Percentiles rank a stretch among this genome's conserved stretches.
Conservation (phyloP, 352 stramenopile genomes). For the Phytophthora meadii region DNA sequence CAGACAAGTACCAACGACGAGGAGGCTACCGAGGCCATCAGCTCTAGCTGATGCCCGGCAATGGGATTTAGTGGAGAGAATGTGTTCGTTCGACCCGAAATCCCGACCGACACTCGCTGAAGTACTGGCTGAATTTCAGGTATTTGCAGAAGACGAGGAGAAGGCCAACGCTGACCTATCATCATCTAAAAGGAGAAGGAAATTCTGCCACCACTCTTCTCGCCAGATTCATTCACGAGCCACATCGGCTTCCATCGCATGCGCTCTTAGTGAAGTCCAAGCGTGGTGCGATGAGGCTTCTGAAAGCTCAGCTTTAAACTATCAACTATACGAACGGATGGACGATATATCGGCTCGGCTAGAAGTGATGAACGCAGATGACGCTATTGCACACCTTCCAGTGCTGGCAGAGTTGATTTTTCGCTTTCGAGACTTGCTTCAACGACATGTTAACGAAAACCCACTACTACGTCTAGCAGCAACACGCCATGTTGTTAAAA, state of each 20-base stretch:
- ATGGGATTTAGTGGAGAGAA: constrained; percentile 39
- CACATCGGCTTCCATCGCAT: constrained; percentile 27
- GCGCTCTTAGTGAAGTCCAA: constrained; percentile 31
- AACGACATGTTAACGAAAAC: constrained; percentile 36
- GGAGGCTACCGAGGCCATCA: constrained; percentile 19
- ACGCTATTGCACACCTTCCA: constrained; percentile 5
- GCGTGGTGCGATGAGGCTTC: constrained; percentile 38
- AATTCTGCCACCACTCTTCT: constrained; percentile 5
- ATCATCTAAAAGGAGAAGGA: constrained; percentile 19
- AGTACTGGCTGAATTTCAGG: constrained; percentile 36
- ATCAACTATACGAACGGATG: constrained; percentile 37
- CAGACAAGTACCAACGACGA: neutral
- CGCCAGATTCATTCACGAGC: constrained; percentile 17
- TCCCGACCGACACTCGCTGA: constrained; percentile 24
- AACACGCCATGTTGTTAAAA: constrained; percentile 32
- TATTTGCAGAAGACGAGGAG: constrained; percentile 34
- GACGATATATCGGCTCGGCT: constrained; percentile 30
- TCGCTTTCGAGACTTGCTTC: constrained; percentile 35
- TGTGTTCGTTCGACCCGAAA: constrained; percentile 29
- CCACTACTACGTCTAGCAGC: constrained; percentile 28
- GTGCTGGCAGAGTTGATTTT: constrained; percentile 23
- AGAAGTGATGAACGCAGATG: constrained; percentile 14
- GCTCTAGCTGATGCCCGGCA: constrained; percentile 25
- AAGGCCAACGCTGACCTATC: constrained; percentile 16
- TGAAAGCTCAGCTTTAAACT: constrained; percentile 35